A percentile compares a stretch with the other conserved stretches of the same genome.
phyloP scores from a whole-genome alignment of 139 green algal genomes.

The Chlorella sp. region DNA sequence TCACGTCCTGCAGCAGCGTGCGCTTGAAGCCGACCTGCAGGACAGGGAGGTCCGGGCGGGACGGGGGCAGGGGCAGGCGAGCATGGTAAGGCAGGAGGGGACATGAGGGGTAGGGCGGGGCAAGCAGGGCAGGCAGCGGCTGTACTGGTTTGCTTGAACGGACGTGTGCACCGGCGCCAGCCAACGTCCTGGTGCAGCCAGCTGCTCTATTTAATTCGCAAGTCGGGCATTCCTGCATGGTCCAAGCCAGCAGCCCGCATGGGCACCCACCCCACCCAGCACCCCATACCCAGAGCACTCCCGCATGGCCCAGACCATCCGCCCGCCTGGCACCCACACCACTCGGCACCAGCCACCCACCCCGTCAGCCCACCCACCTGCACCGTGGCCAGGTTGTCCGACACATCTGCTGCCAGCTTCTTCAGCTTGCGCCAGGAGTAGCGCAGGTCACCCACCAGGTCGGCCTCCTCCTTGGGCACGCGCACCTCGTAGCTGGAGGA shows the following conservation, averaged over 20 bases:
- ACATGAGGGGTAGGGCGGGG: background rate
- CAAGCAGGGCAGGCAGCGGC: background rate
- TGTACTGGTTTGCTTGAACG: background rate
- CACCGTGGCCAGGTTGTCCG: constrained; percentile 80
- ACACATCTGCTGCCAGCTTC: constrained; percentile 83
- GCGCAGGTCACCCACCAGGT: constrained; percentile 87
- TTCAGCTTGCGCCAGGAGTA: constrained; percentile 93
- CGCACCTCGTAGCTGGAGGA: constrained; percentile 79
- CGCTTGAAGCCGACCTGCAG: constrained; percentile 88
- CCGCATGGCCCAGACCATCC: too few relatives aligned
- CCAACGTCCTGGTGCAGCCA: too few relatives aligned
- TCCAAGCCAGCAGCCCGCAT: too few relatives aligned
- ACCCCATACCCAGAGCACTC: too few relatives aligned
- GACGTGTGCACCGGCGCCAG: background rate
- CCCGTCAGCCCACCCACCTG: constrained; percentile 62
- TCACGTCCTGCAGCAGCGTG: constrained; percentile 92
- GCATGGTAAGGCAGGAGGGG: background rate
- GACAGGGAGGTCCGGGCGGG: too few relatives aligned
- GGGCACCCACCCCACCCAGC: too few relatives aligned
- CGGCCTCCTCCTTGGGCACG: constrained; percentile 93
- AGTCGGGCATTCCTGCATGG: too few relatives aligned
- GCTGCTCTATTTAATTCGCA: too few relatives aligned
- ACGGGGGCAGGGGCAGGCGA: background rate
- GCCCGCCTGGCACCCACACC: too few relatives aligned
- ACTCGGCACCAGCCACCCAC: background rate